phyloP scores from a whole-genome alignment of 805 yeast genomes.

The Helenozyma baotianmanensis region DNA sequence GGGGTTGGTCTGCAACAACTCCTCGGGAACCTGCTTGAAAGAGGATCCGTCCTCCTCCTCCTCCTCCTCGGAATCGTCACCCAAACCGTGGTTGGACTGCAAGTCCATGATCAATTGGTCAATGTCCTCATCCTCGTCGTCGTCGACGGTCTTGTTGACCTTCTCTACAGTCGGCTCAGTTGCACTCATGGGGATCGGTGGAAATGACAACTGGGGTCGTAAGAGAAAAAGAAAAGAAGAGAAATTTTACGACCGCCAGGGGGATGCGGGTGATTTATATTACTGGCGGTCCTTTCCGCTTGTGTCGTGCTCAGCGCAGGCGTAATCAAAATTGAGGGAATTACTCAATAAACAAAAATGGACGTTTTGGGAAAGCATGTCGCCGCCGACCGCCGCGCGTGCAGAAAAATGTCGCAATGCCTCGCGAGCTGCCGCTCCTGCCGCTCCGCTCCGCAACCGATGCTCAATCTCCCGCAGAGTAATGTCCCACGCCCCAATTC shows the following conservation, averaged over 20 bases:
- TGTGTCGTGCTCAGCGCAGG: slow-evolving; percentile 1
- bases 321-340: slow-evolving; percentile 13
- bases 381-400: slow-evolving; percentile 1
- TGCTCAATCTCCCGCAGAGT: no score
- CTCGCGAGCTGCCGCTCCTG: no score
- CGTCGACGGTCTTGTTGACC: slow-evolving; percentile 48
- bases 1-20: slow-evolving; percentile 78
- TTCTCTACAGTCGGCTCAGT: slow-evolving; percentile 55
- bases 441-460: no score
- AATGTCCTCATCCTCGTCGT: slow-evolving; percentile 48
- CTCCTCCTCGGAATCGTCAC: slow-evolving; percentile 19
- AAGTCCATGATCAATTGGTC: slow-evolving; percentile 71
- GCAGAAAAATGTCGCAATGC: no score
- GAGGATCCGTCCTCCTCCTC: slow-evolving; percentile 32
- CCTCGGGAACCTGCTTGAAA: slow-evolving; percentile 78
- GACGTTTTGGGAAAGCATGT: slow-evolving; percentile 17
- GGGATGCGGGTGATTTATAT: slow-evolving; percentile 15
- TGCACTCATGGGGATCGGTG: slow-evolving; percentile 21
- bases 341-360: slow-evolving; percentile 17
- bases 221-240: slow-evolving; percentile 5
- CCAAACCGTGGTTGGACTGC: slow-evolving; percentile 59
- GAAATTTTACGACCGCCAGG: no score
- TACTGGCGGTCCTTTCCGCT: no score
- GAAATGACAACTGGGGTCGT: slow-evolving; percentile 12
- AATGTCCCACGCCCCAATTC: no score